Conservation (phyloP, 2,329 filamentous ascomycete species). For the Rutstroemia sp. region DNA sequence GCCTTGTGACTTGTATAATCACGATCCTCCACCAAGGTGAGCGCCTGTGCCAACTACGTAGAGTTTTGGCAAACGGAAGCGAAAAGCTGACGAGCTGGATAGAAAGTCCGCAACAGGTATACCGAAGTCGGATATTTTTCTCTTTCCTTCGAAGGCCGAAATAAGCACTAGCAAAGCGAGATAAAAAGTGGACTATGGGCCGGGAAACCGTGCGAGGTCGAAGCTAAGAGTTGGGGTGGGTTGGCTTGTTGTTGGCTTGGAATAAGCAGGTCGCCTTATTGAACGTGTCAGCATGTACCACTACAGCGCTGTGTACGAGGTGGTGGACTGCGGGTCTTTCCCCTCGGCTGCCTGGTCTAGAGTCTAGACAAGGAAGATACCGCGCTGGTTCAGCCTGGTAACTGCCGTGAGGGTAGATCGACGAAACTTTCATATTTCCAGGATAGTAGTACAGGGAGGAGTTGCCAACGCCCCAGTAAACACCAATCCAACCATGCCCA, state of each 20-base stretch:
- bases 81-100: slow-evolving; percentile 18
- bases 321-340: slow-evolving; percentile 2
- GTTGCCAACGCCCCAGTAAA: slow-evolving; percentile 6
- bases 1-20: not conserved
- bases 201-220: not conserved
- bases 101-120: not conserved
- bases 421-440: slow-evolving; percentile 12
- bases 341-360: slow-evolving; percentile 1
- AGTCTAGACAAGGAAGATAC: not conserved
- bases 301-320: slow-evolving; percentile 1
- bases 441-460: slow-evolving; percentile 13
- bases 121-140: slow-evolving; percentile 14
- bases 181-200: not conserved
- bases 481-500: slow-evolving; percentile 18
- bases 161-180: slow-evolving; percentile 24
- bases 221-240: slow-evolving; percentile 13
- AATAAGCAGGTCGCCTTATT: slow-evolving; percentile 5
- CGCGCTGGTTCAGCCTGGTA: slow-evolving; percentile 13
- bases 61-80: slow-evolving; percentile 13
- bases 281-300: slow-evolving; percentile 2
- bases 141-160: slow-evolving; percentile 19
- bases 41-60: not conserved
- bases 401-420: slow-evolving; percentile 15
- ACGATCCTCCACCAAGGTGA: not conserved
- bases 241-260: not conserved